phyloP scores from a whole-genome alignment of 106 monocot species.

The Narthecium ossifragum region DNA sequence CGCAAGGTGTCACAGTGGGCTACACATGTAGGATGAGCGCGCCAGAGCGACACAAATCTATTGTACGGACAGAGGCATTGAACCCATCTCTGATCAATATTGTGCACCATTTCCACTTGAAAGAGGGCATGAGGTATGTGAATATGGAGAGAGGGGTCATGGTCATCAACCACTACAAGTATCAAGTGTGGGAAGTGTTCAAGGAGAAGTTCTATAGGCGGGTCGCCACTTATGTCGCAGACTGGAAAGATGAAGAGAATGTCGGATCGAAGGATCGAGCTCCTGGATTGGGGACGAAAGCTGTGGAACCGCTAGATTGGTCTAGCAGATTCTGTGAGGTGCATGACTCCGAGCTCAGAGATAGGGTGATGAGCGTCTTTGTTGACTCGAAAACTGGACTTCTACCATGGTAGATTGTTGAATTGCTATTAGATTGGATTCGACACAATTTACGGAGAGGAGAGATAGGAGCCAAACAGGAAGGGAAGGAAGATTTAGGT shows the following conservation, averaged over 20 bases:
- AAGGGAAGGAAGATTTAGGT: background rate
- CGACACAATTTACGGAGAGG: background rate
- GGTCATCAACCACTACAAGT: slow-evolving; percentile 99
- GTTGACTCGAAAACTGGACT: slow-evolving; percentile 37
- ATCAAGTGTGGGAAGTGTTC: slow-evolving; percentile 99
- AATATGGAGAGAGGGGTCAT: slow-evolving; percentile 58
- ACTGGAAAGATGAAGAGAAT: slow-evolving; percentile 96
- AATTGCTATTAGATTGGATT: background rate
- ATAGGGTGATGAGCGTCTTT: slow-evolving; percentile 55
- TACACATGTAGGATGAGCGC: slow-evolving; percentile 74
- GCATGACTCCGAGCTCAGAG: slow-evolving; percentile 64
- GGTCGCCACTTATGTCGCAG: slow-evolving; percentile 93
- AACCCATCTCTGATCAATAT: slow-evolving; percentile 78
- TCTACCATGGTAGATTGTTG: slow-evolving; percentile 60
- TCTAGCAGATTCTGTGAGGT: slow-evolving; percentile 79
- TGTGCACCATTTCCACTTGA: slow-evolving; percentile 93
- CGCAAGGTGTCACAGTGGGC: slow-evolving; percentile 59
- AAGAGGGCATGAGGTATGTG: slow-evolving; percentile 50
- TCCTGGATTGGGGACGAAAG: slow-evolving; percentile 86
- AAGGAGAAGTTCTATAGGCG: slow-evolving; percentile 97
- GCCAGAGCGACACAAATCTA: slow-evolving; percentile 93
- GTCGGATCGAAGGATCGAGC: slow-evolving; percentile 92
- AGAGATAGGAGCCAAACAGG: background rate
- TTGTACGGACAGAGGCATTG: slow-evolving; percentile 63
- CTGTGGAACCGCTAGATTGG: slow-evolving; percentile 92